Base-by-base conservation (phyloP, 108 stramenopile species). In the Cyclotella cryptica region DNA sequence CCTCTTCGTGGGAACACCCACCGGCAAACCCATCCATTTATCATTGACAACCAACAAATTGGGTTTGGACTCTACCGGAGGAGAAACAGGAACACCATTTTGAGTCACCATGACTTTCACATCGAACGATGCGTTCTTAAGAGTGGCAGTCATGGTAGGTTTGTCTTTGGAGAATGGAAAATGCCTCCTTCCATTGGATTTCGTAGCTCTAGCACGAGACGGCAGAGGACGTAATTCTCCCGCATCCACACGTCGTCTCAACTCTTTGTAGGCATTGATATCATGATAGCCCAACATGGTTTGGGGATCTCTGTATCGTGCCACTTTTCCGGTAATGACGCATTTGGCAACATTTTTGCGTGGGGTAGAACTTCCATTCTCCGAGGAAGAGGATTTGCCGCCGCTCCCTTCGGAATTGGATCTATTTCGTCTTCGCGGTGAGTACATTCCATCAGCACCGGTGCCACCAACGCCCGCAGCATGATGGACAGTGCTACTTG, bases 281-380 rank as follows among this genome's bases (percentile, higher is more conserved):
- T 93, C 87, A 64, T 75, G 76, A 72, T 94, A 96, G 14, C 83
- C 83, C 42, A 80, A 24, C 51, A 75, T 78, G 11, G 95, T 91
- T 66, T 85, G 76, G 12, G 93, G 93, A 70, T 94, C 93, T 65
- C 73, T 71, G 71, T 96, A 96, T 47, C 80, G 66, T 24, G 92
- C 95, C 41, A 69, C 73, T 74, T 89, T 89, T 28, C 95, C 95
- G 22, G 95, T 92, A 67, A 96, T 86, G 52, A 85, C 85, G 62
- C 95, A 96, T 77, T 71, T 80, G 69, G 43, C 53, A 51, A 61
- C n/a, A 21, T 24, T 30, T 46, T 62, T 59, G 68, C 55, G 71
- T 53, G 62, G 15, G 12, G 46, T 46, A 0, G 66, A 26, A 6
- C 5, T 24, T 4, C 21, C 24, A 24, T 55, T 26, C 51, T n/a